Evolutionary conservation across 805 yeast genomes (phyloP), one percentile per base, ranked within the genome.

Genomic region (Candida parachauliodes): DNA sequence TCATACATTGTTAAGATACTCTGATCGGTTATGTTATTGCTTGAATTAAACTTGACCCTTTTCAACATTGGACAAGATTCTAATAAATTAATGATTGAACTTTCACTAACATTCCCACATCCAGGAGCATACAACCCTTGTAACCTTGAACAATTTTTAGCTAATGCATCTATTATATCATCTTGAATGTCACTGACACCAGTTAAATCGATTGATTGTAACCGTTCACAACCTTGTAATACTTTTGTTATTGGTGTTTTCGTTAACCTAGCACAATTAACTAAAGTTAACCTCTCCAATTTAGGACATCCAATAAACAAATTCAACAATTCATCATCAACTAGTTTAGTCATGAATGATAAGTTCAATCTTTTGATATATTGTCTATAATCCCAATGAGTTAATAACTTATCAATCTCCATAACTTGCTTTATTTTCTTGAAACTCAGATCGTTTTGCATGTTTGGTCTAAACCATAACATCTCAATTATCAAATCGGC

Each of bases 61-160:
- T 88, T 87, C 45, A 91, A 67, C 70, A 79, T 70, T 2, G 83
- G 84, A 42, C 96, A 87, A 23, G 70, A 68, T 22, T 62, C 51
- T 9, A 87, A 72, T 42, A 89, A 67, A 25, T 62, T 60, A 22
- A 76, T 50, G 9, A 91, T 70, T 2, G 91, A 84, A 3, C 54
- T 63, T 44, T 84, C 85, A 5, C 83, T 69, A 3, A 91, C 81
- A n/a, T 67, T 60, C 25, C 76, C 76, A 40, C 96, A 88, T 5
- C 85, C 86, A 1, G 95, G 89, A 0, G 93, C 93, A 55, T 88
- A 89, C 32, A 89, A 66, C 1, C 96, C 96, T 62, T 91, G 97
- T 31, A 91, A 68, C 32, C 91, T 65, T 25, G 76, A 74, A 58
- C 96, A 89, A 50, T 77, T 72, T 7, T 55, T 54, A 2, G 96